These are phyloP conservation scores for Paramecium bursaria DNA, from an alignment of 73 alveolate genomes.

Conservation along the genomic window DNA sequence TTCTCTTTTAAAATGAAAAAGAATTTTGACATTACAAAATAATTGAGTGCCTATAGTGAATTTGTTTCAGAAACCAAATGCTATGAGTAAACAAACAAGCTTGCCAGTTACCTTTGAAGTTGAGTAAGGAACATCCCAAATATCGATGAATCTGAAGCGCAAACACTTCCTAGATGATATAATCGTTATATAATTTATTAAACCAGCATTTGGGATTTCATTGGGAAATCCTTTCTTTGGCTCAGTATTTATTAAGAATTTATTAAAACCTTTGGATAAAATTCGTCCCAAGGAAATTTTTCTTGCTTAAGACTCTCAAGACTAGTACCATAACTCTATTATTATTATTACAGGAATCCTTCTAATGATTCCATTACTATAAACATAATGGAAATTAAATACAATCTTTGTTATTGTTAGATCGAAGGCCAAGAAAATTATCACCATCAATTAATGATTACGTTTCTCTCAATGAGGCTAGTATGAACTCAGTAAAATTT, in stretches of 20 bases:
- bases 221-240: constrained; percentile 53
- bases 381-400: background rate
- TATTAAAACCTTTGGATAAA: background rate
- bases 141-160: constrained; percentile 39
- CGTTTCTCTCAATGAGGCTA: constrained; percentile 46
- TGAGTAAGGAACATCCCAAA: constrained; percentile 50
- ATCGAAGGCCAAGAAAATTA: constrained; percentile 32
- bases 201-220: constrained; percentile 18
- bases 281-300: constrained; percentile 44
- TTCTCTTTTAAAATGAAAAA: constrained; percentile 38
- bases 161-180: constrained; percentile 49
- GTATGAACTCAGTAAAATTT: constrained; percentile 38
- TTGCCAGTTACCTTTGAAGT: constrained; percentile 15
- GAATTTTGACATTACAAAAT: constrained; percentile 24
- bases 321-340: constrained; percentile 6
- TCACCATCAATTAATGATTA: constrained; percentile 60
- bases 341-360: constrained; percentile 4
- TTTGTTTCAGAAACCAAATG: constrained; percentile 4
- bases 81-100: constrained; percentile 43
- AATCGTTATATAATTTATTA: constrained; percentile 27
- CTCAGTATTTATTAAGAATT: constrained; percentile 5
- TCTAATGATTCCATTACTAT: constrained; percentile 39
- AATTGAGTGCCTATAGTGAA: constrained; percentile 26
- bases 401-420: constrained; percentile 33
- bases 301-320: constrained; percentile 10